These are phyloP conservation scores for Allantophomopsis cytisporea DNA, from an alignment of 2,329 filamentous ascomycete genomes.

Conservation along the genomic window DNA sequence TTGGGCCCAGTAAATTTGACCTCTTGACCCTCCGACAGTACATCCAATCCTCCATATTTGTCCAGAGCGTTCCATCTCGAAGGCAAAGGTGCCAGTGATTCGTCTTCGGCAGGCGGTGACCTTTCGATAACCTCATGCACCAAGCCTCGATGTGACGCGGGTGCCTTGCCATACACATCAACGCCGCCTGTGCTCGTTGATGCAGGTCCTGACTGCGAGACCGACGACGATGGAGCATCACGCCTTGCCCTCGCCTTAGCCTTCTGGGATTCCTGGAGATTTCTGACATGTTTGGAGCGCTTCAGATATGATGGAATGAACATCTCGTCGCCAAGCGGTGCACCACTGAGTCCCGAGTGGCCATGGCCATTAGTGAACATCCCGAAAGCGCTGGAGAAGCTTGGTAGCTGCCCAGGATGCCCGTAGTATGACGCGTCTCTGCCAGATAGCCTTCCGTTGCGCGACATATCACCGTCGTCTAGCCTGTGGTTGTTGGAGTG, in stretches of 20 bases:
- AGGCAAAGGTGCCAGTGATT: conserved; percentile 57
- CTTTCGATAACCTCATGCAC: conserved; percentile 78
- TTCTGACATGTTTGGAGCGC: conserved; percentile 64
- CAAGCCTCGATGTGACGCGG: conserved; percentile 59
- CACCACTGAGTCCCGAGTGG: conserved; percentile 8
- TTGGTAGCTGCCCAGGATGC: conserved; percentile 15
- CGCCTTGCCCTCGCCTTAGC: conserved; percentile 38
- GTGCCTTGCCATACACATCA: conserved; percentile 38
- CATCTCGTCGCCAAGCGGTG: conserved; percentile 31
- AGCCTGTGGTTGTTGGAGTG: conserved; percentile 8
- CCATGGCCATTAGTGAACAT: conserved; percentile 14
- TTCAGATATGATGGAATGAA: conserved; percentile 77
- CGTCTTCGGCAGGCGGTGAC: conserved; percentile 43
- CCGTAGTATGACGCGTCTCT: conserved; percentile 12
- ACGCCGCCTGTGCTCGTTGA: conserved; percentile 42
- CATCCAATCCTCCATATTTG: conserved; percentile 59
- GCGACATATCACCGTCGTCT: conserved; percentile 13
- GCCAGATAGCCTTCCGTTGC: conserved; percentile 10
- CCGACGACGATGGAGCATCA: conserved; percentile 24
- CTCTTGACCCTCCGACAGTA: conserved; percentile 60
- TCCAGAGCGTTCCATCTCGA: conserved; percentile 72
- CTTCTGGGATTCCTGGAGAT: conserved; percentile 57
- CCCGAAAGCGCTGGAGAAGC: conserved; percentile 18
- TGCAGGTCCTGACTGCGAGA: conserved; percentile 29
- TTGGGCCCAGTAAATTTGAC: conserved; percentile 43